Base-by-base conservation (phyloP, 139 green algal species). In the Chlorella vulgaris region DNA sequence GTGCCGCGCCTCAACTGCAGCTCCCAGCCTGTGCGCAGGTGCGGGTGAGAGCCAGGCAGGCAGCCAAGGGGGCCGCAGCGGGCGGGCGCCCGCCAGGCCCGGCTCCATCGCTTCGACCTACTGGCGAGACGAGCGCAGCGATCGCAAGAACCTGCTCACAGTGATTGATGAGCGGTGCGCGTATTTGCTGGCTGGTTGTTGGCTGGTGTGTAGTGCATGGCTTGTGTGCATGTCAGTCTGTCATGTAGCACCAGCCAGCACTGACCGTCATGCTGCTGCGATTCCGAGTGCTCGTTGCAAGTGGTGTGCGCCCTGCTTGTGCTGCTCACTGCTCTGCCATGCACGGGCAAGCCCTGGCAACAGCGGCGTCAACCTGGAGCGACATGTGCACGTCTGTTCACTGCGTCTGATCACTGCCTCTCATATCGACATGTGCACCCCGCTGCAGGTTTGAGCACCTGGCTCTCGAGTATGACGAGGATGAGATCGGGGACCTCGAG, bases 381-480 rank as follows among this genome's bases (percentile, higher is more conserved):
- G n/a, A n/a, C n/a, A n/a, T n/a, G n/a, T n/a, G n/a, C n/a, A n/a
- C n/a, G n/a, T n/a, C n/a, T n/a, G n/a, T n/a, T n/a, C n/a, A n/a
- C n/a, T n/a, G n/a, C n/a, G n/a, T n/a, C n/a, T n/a, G n/a, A n/a
- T n/a, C n/a, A n/a, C n/a, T n/a, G n/a, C n/a, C n/a, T n/a, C n/a
- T n/a, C n/a, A n/a, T n/a, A n/a, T 28, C 38, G 2, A 28, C 38
- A 42, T 18, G 3, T 21, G 26, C 58, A 31, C 66, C 18, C 3
- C 4, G 38, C 24, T 74, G 33, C 80, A 88, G 82, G 70, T 93
- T 93, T 90, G 89, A 92, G 78, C 80, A 88, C 26, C 68, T 94
- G 78, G 91, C 89, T 28, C 70, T 93, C 60, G 89, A 94, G 85
- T 95, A 96, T 43, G 90, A 92, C 43, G 88, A 92, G 42, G 91